These are phyloP conservation scores for Vitis hybrid DNA, from an alignment of 177 flowering plant species.

Conservation along the genomic window DNA sequence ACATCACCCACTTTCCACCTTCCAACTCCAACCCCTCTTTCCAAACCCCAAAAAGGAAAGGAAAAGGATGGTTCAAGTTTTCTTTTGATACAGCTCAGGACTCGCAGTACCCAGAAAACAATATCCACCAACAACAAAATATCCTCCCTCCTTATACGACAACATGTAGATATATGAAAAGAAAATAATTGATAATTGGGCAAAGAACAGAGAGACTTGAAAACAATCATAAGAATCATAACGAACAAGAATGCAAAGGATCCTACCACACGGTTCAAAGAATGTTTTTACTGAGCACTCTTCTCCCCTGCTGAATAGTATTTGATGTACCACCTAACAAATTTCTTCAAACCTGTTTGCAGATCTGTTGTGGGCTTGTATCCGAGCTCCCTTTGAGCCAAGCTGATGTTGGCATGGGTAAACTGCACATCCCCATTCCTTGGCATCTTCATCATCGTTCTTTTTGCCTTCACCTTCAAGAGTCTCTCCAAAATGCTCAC, in stretches of 20 bases:
- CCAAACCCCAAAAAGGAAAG: no score
- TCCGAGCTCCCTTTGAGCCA: slow-evolving; percentile 56
- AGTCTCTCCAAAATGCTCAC: slow-evolving; percentile 62
- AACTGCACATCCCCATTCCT: slow-evolving; percentile 66
- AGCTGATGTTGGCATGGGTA: slow-evolving; percentile 72
- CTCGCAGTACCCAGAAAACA: slow-evolving; percentile 15
- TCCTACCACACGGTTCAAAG: slow-evolving; percentile 20
- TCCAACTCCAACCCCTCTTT: no score
- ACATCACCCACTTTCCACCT: slow-evolving; percentile 9
- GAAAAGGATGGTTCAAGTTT: slow-evolving; percentile 14
- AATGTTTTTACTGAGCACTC: slow-evolving; percentile 30
- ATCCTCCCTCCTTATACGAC: slow-evolving; percentile 23
- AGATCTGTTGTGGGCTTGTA: slow-evolving; percentile 69
- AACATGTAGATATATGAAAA: slow-evolving; percentile 16
- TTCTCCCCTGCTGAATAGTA: slow-evolving; percentile 52
- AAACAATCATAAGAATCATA: slow-evolving; percentile 40
- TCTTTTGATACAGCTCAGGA: slow-evolving; percentile 15
- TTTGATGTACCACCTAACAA: slow-evolving; percentile 58
- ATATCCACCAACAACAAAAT: slow-evolving; percentile 25
- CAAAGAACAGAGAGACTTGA: slow-evolving; percentile 14
- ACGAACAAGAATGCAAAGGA: slow-evolving; percentile 30
- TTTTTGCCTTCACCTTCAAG: slow-evolving; percentile 62
- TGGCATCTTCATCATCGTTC: slow-evolving; percentile 45
- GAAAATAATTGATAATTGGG: slow-evolving; percentile 11
- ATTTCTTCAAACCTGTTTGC: slow-evolving; percentile 68